Evolutionary conservation across 192 early-diverging fungal species (phyloP), one percentile per base, ranked within the genome.

Genomic region (Rhizoclosmatium sp.): DNA sequence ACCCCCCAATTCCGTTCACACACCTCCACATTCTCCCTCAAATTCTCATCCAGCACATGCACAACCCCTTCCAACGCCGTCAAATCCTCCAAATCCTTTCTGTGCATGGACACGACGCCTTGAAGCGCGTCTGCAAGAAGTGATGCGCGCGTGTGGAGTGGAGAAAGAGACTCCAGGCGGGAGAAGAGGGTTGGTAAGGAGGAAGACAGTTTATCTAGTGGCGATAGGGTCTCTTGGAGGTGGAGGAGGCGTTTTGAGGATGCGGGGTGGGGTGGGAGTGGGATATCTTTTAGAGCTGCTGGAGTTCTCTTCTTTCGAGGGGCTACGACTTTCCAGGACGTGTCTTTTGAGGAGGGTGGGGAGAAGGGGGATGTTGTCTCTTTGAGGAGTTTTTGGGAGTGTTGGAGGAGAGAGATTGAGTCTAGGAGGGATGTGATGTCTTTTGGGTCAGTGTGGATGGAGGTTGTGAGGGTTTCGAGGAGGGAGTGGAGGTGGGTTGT

Each of bases 321-420:
- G 10, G 67, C 19, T 12, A 69, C 67, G 46, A 69, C 46, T 69
- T 69, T 23, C 67, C 67, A 69, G 9, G 2, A 12, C 12, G 39
- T 44, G 16, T 69, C 46, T 47, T 47, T 69, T 69, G 0, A 9
- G 9, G 7, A 45, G 7, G 1, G 67, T 7, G 40, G 46, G 16
- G 2, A 44, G 45, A 19, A 44, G 16, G 40, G 40, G 31, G 31
- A 31, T 31, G 31, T 31, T 7, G 51, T 54, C 16, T 54, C 67
- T n/a, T 47, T 42, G 67, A 69, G 67, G 7, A 16, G 14, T 47
- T 42, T 47, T 69, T 47, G 67, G 46, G 44, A 21, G 14, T 41
- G 14, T n/a, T 42, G 67, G 19, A 69, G 67, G 46, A 45, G 39
- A 19, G 21, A 19, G 31, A 69, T 69, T 7, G 7, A n/a, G 40